Evolutionary conservation across 768 basidiomycete genomes (phyloP).

Genomic region (Lenzites betulinus): DNA sequence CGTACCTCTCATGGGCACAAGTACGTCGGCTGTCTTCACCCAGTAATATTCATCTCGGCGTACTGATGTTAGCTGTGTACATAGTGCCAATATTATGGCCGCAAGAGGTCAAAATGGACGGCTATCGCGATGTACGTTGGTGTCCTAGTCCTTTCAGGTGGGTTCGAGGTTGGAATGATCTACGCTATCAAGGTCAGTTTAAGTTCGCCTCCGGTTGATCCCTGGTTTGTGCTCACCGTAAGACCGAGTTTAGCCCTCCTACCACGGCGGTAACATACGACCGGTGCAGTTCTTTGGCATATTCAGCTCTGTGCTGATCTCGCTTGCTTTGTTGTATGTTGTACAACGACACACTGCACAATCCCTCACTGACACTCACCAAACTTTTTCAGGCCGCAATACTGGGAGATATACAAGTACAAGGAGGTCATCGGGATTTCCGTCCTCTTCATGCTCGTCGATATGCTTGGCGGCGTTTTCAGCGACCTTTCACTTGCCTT

Average conservation of each 20-base stretch:
- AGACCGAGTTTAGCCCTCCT: conserved; percentile 45
- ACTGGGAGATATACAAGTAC: conserved; percentile 69
- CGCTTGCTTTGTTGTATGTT: conserved; percentile 47
- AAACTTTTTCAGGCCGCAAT: conserved; percentile 52
- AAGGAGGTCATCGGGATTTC: conserved; percentile 69
- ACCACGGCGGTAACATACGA: conserved; percentile 36
- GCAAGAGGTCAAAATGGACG: conserved; percentile 37
- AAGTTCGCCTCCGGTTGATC: neutral
- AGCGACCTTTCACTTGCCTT: conserved; percentile 67
- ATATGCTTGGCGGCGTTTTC: conserved; percentile 69
- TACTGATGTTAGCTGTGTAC: neutral
- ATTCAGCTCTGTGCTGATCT: conserved; percentile 58
- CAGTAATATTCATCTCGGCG: neutral
- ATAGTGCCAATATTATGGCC: conserved; percentile 69
- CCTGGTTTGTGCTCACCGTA: no score
- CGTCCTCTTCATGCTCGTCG: conserved; percentile 65
- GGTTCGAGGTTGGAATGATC: conserved; percentile 60
- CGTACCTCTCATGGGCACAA: conserved; percentile 66
- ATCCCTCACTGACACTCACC: no score
- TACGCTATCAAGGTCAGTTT: conserved; percentile 52
- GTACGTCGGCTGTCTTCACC: conserved; percentile 31
- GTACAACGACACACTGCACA: no score
- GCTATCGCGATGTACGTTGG: conserved; percentile 39
- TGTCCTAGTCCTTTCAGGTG: conserved; percentile 48
- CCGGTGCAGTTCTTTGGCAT: conserved; percentile 60